Percentiles rank a stretch among this genome's conserved stretches.
phyloP scores from a whole-genome alignment of 78 protist genomes.

The Isochrysis galbana region DNA sequence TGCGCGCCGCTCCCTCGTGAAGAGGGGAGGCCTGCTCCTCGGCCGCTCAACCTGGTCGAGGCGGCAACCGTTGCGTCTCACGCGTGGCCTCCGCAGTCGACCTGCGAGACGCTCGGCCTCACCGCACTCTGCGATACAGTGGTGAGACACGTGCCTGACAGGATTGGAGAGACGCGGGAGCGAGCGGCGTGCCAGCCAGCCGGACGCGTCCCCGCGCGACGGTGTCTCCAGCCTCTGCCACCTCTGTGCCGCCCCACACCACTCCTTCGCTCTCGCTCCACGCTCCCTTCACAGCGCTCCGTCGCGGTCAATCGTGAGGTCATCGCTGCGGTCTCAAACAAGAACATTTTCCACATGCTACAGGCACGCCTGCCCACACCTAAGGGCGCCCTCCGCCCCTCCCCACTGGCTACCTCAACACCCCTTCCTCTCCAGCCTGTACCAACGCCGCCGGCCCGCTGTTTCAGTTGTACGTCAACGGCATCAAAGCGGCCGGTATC shows the following conservation, averaged over 20 bases:
- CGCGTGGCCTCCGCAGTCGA: not conserved
- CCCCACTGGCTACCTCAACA: no score
- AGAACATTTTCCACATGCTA: slow-evolving; percentile 26
- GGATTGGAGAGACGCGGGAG: no score
- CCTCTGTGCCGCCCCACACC: no score
- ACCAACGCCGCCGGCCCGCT: not conserved
- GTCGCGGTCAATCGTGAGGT: not conserved
- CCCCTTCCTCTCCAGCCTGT: no score
- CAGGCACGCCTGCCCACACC: no score
- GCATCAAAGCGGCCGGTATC: not conserved
- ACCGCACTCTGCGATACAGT: not conserved
- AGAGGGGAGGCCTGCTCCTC: not conserved
- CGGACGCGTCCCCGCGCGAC: not conserved
- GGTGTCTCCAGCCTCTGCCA: no score
- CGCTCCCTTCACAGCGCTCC: no score
- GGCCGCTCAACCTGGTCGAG: not conserved
- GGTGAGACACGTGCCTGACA: not conserved
- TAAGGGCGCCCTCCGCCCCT: no score
- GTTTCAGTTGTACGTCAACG: not conserved
- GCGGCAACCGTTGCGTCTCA: not conserved
- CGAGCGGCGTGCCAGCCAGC: no score
- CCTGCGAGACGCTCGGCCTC: not conserved
- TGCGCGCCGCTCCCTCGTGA: no score
- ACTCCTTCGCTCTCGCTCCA: no score
- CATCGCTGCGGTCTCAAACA: slow-evolving; percentile 9